Evolutionary conservation across 805 yeast species (phyloP).

Genomic region (Suhomyces sp.): DNA sequence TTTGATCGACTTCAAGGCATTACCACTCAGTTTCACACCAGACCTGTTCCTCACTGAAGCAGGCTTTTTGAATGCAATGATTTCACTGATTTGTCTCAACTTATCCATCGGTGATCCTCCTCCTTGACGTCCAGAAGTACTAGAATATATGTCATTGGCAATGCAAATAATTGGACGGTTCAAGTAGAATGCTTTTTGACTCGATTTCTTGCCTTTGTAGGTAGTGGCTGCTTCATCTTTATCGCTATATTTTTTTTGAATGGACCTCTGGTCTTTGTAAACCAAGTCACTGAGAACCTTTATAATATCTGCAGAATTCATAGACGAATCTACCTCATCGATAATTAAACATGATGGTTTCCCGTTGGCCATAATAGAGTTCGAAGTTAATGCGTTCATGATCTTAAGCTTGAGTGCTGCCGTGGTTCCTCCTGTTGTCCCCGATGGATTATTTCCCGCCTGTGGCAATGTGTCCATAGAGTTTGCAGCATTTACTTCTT

Average conservation of each 20-base stretch:
- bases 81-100: conserved; percentile 70
- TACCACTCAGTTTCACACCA: conserved; percentile 39
- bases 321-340: conserved; percentile 75
- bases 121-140: conserved; percentile 18
- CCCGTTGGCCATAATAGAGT: conserved; percentile 61
- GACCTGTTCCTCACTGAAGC: conserved; percentile 44
- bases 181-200: conserved; percentile 42
- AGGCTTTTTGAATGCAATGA: conserved; percentile 65
- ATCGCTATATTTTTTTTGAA: conserved; percentile 16
- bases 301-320: conserved; percentile 38
- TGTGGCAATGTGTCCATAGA: conserved; percentile 39
- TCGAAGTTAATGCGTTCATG: conserved; percentile 56
- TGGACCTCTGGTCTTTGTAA: conserved; percentile 55
- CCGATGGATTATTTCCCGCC: conserved; percentile 12
- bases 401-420: conserved; percentile 36
- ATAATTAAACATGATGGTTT: conserved; percentile 80
- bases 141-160: conserved; percentile 81
- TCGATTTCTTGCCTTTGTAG: no score
- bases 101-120: conserved; percentile 62
- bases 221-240: not conserved
- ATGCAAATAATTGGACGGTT: conserved; percentile 87
- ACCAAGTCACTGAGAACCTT: conserved; percentile 59
- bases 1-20: conserved; percentile 36
- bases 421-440: conserved; percentile 18
- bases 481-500: conserved; percentile 78